phyloP scores from a whole-genome alignment of 2,329 filamentous ascomycete species.

The Trichoderma simmonsii region DNA sequence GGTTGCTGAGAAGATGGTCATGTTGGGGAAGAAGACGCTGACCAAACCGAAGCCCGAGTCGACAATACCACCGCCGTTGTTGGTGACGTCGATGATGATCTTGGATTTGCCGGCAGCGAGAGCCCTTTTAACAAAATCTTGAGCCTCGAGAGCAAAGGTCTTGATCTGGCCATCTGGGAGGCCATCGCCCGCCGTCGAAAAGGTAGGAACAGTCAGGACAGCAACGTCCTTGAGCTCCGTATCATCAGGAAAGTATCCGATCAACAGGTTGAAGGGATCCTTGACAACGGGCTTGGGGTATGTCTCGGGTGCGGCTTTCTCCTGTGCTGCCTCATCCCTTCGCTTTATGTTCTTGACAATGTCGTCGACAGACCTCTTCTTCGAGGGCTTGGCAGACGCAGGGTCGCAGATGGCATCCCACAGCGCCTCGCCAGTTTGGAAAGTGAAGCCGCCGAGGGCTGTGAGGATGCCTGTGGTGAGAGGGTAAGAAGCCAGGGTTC shows the following conservation, averaged over 20 bases:
- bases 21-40: slow-evolving; percentile 35
- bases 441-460: background rate
- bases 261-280: background rate
- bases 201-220: background rate
- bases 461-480: background rate
- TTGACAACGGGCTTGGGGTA: slow-evolving; percentile 13
- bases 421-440: background rate
- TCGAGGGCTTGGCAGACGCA: background rate
- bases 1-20: slow-evolving; percentile 7
- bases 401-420: background rate
- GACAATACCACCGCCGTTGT: slow-evolving; percentile 57
- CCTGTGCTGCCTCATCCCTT: background rate
- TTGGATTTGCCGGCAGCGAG: slow-evolving; percentile 32
- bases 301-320: background rate
- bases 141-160: slow-evolving; percentile 25
- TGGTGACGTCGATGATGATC: slow-evolving; percentile 61
- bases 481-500: background rate
- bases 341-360: background rate
- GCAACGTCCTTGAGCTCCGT: background rate
- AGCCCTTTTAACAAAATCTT: slow-evolving; percentile 45
- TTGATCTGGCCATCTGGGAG: background rate
- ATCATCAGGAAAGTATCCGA: background rate
- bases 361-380: background rate
- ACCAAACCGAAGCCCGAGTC: slow-evolving; percentile 49
- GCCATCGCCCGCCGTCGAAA: background rate